A percentile compares a stretch with the other conserved stretches of the same genome.
Evolutionary conservation across 2,329 filamentous ascomycete species (phyloP).

Genomic region (Zymoseptoria tritici): DNA sequence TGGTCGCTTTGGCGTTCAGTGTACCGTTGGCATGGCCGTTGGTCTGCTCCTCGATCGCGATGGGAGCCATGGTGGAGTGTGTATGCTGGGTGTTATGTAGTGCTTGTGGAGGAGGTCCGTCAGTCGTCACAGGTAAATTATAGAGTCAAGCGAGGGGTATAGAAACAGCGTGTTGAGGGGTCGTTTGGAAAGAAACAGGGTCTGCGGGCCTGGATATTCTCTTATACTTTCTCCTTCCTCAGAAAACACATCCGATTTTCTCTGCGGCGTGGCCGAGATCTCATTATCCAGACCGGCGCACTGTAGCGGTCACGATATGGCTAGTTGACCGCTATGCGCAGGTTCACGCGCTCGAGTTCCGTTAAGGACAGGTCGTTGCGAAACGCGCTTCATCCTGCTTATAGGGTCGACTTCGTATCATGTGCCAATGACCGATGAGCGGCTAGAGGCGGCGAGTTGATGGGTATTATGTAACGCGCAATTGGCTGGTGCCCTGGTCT

Average conservation of each 20-base stretch:
- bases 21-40: conserved; percentile 23
- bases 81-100: background rate
- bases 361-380: background rate
- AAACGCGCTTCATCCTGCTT: background rate
- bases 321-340: background rate
- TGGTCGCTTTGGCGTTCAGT: conserved; percentile 35
- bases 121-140: background rate
- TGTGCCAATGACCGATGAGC: background rate
- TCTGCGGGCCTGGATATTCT: background rate
- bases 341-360: background rate
- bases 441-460: background rate
- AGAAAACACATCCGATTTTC: background rate
- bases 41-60: conserved; percentile 25
- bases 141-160: background rate
- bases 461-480: background rate
- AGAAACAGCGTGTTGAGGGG: background rate
- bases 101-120: background rate
- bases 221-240: background rate
- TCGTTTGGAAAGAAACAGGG: background rate
- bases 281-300: background rate
- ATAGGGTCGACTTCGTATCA: background rate
- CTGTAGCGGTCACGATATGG: background rate
- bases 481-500: background rate
- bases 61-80: conserved; percentile 29
- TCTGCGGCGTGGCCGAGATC: background rate